phyloP scores from a whole-genome alignment of 768 basidiomycete species.

The Harrya chromipes region DNA sequence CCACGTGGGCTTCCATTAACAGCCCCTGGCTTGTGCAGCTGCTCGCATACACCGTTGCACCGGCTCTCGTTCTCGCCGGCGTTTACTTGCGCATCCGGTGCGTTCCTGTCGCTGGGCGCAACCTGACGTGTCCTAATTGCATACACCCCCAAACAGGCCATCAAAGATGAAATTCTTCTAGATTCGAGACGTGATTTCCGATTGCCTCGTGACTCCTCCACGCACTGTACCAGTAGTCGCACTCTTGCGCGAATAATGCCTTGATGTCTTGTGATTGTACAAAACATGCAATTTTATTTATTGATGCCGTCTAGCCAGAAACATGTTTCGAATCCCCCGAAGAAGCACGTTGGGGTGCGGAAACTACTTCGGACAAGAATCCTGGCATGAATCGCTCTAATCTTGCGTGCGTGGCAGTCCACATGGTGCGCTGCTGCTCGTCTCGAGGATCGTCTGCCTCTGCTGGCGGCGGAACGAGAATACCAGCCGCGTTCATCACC shows the following conservation, averaged over 20 bases:
- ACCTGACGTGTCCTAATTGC: not conserved
- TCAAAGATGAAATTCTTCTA: slow-evolving; percentile 66
- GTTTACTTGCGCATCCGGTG: slow-evolving; percentile 54
- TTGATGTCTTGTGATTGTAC: slow-evolving; percentile 3
- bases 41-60: slow-evolving; percentile 55
- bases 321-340: slow-evolving; percentile 13
- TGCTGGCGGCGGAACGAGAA: slow-evolving; percentile 62
- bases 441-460: slow-evolving; percentile 43
- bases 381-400: slow-evolving; percentile 92
- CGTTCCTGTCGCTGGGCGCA: slow-evolving; percentile 8
- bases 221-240: not conserved
- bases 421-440: slow-evolving; percentile 66
- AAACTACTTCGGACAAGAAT: slow-evolving; percentile 73
- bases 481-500: slow-evolving; percentile 89
- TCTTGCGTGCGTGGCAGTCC: slow-evolving; percentile 81
- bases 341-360: slow-evolving; percentile 29
- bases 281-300: not conserved
- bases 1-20: slow-evolving; percentile 49
- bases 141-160: slow-evolving; percentile 33
- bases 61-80: slow-evolving; percentile 41
- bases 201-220: not conserved
- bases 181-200: not conserved
- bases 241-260: not conserved
- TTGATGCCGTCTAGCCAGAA: slow-evolving; percentile 10
- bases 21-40: slow-evolving; percentile 40